Evolutionary conservation across 1,284 basidiomycete genomes (phyloP).

Genomic region (Lentinula novae-zelandiae): DNA sequence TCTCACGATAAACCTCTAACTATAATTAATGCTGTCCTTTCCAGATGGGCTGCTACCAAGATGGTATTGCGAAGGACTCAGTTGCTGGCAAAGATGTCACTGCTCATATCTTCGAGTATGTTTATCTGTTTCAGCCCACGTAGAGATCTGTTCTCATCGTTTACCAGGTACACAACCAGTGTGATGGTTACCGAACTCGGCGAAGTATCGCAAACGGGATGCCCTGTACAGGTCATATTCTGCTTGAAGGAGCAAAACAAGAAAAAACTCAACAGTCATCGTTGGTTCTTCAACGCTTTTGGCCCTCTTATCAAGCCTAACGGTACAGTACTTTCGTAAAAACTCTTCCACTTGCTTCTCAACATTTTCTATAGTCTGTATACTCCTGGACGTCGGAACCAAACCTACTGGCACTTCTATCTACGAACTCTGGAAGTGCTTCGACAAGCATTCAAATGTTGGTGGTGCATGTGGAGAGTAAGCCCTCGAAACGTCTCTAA

Average conservation of each 20-base stretch:
- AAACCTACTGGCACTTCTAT: slow-evolving; percentile 92
- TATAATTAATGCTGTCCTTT: background rate
- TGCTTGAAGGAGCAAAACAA: slow-evolving; percentile 95
- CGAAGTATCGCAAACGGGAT: slow-evolving; percentile 77
- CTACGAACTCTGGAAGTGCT: slow-evolving; percentile 96
- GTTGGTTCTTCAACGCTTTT: slow-evolving; percentile 98
- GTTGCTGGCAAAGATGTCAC: slow-evolving; percentile 91
- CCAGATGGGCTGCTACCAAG: slow-evolving; percentile 94
- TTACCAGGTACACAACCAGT: slow-evolving; percentile 67
- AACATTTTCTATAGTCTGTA: slow-evolving; percentile 52
- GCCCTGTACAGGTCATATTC: slow-evolving; percentile 91
- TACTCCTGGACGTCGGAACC: slow-evolving; percentile 90
- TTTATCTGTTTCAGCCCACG: background rate
- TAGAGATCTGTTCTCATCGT: slow-evolving; percentile 5
- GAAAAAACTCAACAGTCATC: slow-evolving; percentile 90
- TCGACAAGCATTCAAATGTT: slow-evolving; percentile 86
- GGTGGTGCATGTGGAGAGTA: slow-evolving; percentile 95
- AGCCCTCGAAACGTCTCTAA: slow-evolving; percentile 24
- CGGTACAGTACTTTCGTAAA: slow-evolving; percentile 36
- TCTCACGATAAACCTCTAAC: background rate
- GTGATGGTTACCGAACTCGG: slow-evolving; percentile 82
- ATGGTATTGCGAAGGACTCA: slow-evolving; percentile 89
- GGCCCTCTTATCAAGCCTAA: slow-evolving; percentile 84
- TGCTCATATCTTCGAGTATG: slow-evolving; percentile 90
- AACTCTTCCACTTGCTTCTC: background rate